Evolutionary conservation across 2,329 filamentous ascomycete species (phyloP).

Genomic region (Alternaria sp.): DNA sequence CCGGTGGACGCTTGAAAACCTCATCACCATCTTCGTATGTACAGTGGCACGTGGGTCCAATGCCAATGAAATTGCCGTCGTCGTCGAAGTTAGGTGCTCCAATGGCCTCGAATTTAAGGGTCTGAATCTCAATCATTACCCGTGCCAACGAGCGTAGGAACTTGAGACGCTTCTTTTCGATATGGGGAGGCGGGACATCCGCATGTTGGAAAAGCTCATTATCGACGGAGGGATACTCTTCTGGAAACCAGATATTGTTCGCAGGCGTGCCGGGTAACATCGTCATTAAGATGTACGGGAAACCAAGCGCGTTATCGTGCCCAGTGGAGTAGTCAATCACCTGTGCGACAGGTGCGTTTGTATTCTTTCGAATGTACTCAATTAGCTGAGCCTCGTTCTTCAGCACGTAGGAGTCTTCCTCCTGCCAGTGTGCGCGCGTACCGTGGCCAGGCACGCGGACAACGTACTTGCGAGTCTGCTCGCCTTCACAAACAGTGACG

Average conservation of each 20-base stretch:
- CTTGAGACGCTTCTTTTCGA: neutral
- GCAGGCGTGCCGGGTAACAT: slow-evolving; percentile 11
- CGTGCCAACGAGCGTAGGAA: neutral
- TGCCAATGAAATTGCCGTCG: neutral
- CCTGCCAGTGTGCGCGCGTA: slow-evolving; percentile 12
- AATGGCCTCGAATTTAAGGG: neutral
- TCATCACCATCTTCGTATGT: neutral
- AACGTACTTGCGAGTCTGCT: neutral
- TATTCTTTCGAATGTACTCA: slow-evolving; percentile 10
- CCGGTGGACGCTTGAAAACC: neutral
- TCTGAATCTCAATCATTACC: neutral
- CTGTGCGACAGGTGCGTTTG: slow-evolving; percentile 18
- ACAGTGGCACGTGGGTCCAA: neutral
- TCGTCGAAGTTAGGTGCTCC: neutral
- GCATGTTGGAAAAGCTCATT: slow-evolving; percentile 8
- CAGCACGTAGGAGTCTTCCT: slow-evolving; percentile 9
- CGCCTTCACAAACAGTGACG: neutral
- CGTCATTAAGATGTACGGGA: slow-evolving; percentile 26
- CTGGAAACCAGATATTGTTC: slow-evolving; percentile 7
- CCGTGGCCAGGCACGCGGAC: slow-evolving; percentile 9
- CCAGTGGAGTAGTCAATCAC: slow-evolving; percentile 15
- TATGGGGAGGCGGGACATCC: neutral
- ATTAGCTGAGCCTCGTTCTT: slow-evolving; percentile 8
- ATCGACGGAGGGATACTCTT: slow-evolving; percentile 3
- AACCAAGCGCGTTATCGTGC: slow-evolving; percentile 17